Percentiles rank a stretch among this genome's conserved stretches.
phyloP scores from a whole-genome alignment of 768 basidiomycete genomes.

The Trametes punicea region DNA sequence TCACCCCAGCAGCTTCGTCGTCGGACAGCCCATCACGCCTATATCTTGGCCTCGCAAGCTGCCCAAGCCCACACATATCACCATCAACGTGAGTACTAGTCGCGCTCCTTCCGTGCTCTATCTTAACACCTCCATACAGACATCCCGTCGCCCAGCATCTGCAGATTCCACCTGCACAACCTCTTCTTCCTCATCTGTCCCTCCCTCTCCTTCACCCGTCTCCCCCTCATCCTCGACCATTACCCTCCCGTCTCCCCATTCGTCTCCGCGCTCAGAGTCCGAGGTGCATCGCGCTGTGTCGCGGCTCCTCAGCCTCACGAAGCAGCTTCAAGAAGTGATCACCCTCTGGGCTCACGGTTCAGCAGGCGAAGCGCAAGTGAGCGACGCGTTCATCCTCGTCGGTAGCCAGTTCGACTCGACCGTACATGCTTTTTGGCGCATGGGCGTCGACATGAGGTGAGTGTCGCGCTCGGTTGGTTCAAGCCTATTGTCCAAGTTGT shows the following conservation, averaged over 20 bases:
- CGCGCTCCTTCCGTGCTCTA: neutral
- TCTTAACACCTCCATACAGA: neutral
- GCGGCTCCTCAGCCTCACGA: slow-evolving; percentile 76
- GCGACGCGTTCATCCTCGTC: slow-evolving; percentile 85
- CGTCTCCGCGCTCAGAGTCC: slow-evolving; percentile 8
- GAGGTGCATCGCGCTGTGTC: slow-evolving; percentile 64
- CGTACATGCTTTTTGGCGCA: slow-evolving; percentile 67
- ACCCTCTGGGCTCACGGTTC: slow-evolving; percentile 61
- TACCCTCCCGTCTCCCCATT: slow-evolving; percentile 8
- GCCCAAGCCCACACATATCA: slow-evolving; percentile 13
- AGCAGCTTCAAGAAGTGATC: slow-evolving; percentile 71
- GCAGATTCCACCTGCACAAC: slow-evolving; percentile 19
- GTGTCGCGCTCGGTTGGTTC: slow-evolving; percentile 23
- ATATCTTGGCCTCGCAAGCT: slow-evolving; percentile 20
- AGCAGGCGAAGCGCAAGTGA: slow-evolving; percentile 69
- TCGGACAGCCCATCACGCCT: slow-evolving; percentile 18
- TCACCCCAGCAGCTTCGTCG: slow-evolving; percentile 19
- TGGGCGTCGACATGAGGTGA: slow-evolving; percentile 76
- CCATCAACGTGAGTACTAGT: slow-evolving; percentile 8
- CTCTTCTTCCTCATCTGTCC: slow-evolving; percentile 13
- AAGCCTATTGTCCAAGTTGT: neutral
- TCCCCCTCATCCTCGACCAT: slow-evolving; percentile 16
- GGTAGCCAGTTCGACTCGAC: slow-evolving; percentile 87
- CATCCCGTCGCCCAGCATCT: slow-evolving; percentile 16
- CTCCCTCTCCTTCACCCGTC: slow-evolving; percentile 6